Percentiles rank a stretch among this genome's conserved stretches.
Conservation (phyloP, 441 rosid genomes). For the Jatropha podagrica region DNA sequence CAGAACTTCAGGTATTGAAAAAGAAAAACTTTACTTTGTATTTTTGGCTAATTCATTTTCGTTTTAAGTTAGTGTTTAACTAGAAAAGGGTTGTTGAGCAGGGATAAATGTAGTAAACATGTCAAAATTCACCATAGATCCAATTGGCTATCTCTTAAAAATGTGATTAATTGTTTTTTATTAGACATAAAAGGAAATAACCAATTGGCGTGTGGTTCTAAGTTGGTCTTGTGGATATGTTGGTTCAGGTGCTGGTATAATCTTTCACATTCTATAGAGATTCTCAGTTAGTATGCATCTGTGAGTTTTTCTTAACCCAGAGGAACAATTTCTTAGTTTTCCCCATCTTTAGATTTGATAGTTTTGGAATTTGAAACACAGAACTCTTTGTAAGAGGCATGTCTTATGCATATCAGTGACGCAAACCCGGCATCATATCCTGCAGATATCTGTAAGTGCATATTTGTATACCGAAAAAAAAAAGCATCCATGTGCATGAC, state of each 20-base stretch:
- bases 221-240: conserved; percentile 53
- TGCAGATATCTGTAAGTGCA: not conserved
- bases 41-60: not conserved
- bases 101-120: not conserved
- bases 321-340: conserved; percentile 21
- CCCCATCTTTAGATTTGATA: conserved; percentile 19
- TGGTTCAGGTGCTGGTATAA: conserved; percentile 68
- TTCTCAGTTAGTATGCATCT: conserved; percentile 55
- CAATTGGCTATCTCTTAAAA: not conserved
- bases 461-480: not conserved
- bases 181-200: conserved; percentile 2
- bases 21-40: not conserved
- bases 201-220: conserved; percentile 14
- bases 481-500: not conserved
- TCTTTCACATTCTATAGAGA: conserved; percentile 57
- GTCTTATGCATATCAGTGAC: not conserved
- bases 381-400: not conserved
- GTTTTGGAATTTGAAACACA: conserved; percentile 12
- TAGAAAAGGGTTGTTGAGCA: not conserved
- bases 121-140: not conserved
- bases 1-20: conserved; percentile 77
- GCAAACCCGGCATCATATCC: not conserved
- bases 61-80: not conserved
- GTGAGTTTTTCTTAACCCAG: conserved; percentile 55
- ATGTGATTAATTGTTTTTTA: not conserved